Evolutionary conservation across 345 rosid genomes (phyloP), one percentile per base, ranked within the genome.

Genomic region (Excoecaria cochinchinensis): DNA sequence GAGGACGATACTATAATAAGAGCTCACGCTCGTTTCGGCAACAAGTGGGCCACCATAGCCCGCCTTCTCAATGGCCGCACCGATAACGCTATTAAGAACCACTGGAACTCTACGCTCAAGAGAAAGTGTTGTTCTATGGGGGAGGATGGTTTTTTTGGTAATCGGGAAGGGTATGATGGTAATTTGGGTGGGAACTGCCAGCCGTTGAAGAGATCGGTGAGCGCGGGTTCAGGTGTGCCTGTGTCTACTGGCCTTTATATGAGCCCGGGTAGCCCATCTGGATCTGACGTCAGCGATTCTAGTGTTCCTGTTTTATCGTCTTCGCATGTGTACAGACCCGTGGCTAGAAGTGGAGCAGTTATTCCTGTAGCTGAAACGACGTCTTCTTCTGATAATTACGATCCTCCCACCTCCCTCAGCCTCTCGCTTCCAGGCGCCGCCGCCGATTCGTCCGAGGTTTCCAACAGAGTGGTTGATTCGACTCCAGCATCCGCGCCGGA

Each of bases 231-330:
- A 47, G 80, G 86, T 71, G 81, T 74, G 74, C 86, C 80, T 44
- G 82, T 87, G 17, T 80, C 82, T 3, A 87, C 85, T 3, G 98
- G 90, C 31, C 81, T 90, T 73, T 82, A 82, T 62, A 85, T 89
- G 90, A 91, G 77, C 67, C 97, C 94, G 4, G 87, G 89, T 3
- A 92, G 97, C 51, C 97, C 94, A 0, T 87, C 91, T 36, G 97
- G 90, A 73, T 92, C 97, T 78, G 94, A 92, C 81, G 84, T 85
- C 74, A 92, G 94, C 83, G 92, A 90, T 65, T 88, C 90, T 4
- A 86, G 89, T 74, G 79, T 74, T 0, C 92, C 86, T 15, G 89
- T 86, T 7, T 72, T 83, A 46, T 81, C 87, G 17, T 57, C 85
- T 12, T 81, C 85, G 4, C 83, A 80, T 46, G 81, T 83, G 60